Percentiles rank a stretch among this genome's conserved stretches.
These are phyloP conservation scores for Vachellia pachyceras DNA, from an alignment of 306 rosid species.

Conservation along the genomic window DNA sequence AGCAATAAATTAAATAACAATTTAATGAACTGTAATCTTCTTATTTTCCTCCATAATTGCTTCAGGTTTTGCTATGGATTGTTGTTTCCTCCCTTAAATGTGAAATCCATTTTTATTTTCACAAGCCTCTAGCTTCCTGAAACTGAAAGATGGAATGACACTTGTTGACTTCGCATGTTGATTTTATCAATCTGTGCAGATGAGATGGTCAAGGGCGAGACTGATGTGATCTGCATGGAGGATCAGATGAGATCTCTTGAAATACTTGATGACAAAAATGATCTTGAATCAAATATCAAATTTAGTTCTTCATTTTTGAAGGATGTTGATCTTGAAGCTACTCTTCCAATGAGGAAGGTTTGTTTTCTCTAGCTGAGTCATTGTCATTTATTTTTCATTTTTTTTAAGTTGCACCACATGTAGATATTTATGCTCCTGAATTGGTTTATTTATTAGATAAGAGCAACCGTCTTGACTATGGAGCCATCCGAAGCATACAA, in stretches of 20 bases:
- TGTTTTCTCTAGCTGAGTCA: conserved; percentile 27
- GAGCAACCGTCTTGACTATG: conserved; percentile 62
- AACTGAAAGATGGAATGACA: conserved; percentile 25
- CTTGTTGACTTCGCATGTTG: conserved; percentile 35
- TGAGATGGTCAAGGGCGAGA: conserved; percentile 52
- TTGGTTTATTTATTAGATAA: conserved; percentile 57
- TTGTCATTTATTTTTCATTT: conserved; percentile 10
- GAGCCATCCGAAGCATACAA: conserved; percentile 62
- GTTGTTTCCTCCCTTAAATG: conserved; percentile 2
- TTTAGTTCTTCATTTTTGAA: conserved; percentile 54
- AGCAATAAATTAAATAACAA: not conserved
- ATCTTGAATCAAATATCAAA: conserved; percentile 45
- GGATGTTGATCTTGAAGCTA: conserved; percentile 65
- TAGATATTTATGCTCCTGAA: conserved; percentile 38
- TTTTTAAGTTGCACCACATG: conserved; percentile 19
- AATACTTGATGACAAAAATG: conserved; percentile 60
- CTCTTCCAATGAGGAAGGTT: conserved; percentile 70
- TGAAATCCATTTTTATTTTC: conserved; percentile 16
- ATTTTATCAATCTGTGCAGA: conserved; percentile 60
- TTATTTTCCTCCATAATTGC: not conserved
- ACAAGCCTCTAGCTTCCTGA: conserved; percentile 26
- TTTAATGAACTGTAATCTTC: conserved; percentile 8
- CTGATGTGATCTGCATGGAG: conserved; percentile 68
- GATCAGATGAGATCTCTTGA: conserved; percentile 71
- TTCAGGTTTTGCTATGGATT: conserved; percentile 15